Base-by-base conservation (phyloP, 1,284 basidiomycete genomes). In the Melampsora americana region DNA sequence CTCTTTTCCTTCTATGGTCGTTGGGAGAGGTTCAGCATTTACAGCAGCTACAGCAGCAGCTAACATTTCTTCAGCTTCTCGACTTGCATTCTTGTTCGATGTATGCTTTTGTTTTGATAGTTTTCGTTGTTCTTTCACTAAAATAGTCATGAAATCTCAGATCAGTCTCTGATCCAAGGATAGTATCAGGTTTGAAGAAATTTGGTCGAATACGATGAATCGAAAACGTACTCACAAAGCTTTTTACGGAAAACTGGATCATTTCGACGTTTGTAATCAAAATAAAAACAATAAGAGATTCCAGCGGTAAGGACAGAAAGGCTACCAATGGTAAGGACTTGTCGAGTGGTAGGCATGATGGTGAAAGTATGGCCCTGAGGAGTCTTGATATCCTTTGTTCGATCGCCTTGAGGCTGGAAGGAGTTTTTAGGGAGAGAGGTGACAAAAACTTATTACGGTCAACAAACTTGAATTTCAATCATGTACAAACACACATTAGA, bases 241-340 rank as follows among this genome's bases (percentile, higher is more conserved):
- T 68, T 74, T 75, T 81, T 81, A 76, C 82, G 81, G 80, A 83
- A 83, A 9, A 62, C 61, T 18, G 81, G 78, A 70, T 83, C 82
- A 66, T 78, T 82, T 56, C 79, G 79, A 42, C 82, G 79, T 53
- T 78, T 78, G 79, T 83, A 80, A 79, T 83, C 82, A 75, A 83
- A 83, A 78, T 82, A 83, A 69, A 68, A 28, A 60, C 73, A 75
- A 23, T 75, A 75, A 28, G 66, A 60, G 32, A 75, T 26, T 50
- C 73, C 73, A 59, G 66, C 66, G 5, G 73, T 75, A 7, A 67
- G 66, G 35, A 75, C 53, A 35, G 73, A 69, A 44, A 75, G 9
- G 48, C 66, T 56, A 14, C 50, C 73, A 35, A 75, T 75, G 56
- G 73, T 61, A 28, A 75, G 53, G 20, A 75, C 50, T 42, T 75